phyloP scores from a whole-genome alignment of 495 filamentous ascomycete species.

The Hypoxylon rickii region DNA sequence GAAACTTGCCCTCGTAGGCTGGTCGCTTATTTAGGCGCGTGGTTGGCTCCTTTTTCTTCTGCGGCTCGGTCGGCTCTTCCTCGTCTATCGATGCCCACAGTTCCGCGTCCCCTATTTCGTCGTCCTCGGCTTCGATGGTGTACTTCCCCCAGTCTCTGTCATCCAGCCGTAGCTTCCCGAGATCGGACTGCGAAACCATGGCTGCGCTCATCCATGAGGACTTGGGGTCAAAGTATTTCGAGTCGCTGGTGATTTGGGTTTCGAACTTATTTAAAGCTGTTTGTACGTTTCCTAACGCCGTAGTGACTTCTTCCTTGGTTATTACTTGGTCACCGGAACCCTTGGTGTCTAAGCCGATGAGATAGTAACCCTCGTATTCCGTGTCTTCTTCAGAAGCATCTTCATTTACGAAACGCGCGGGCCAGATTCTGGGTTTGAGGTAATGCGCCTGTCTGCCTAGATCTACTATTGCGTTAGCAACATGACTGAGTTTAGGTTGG shows the following conservation, averaged over 20 bases:
- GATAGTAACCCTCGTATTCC: slow-evolving; percentile 59
- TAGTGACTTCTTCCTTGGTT: slow-evolving; percentile 37
- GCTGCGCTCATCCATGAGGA: slow-evolving; percentile 53
- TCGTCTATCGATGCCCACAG: slow-evolving; percentile 26
- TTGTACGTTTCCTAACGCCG: slow-evolving; percentile 42
- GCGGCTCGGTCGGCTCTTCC: slow-evolving; percentile 3
- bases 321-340: slow-evolving; percentile 3
- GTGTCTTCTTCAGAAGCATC: slow-evolving; percentile 24
- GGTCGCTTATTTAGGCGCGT: slow-evolving; percentile 9
- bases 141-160: slow-evolving; percentile 54
- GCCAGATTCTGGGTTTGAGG: slow-evolving; percentile 60
- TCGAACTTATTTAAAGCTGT: slow-evolving; percentile 53
- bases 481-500: neutral
- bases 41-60: slow-evolving; percentile 23
- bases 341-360: slow-evolving; percentile 57
- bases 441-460: slow-evolving; percentile 50
- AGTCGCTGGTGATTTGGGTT: slow-evolving; percentile 47
- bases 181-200: slow-evolving; percentile 42
- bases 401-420: slow-evolving; percentile 53
- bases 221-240: slow-evolving; percentile 52
- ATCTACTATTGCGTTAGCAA: slow-evolving; percentile 42
- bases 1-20: slow-evolving; percentile 41
- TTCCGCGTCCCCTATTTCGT: slow-evolving; percentile 32
- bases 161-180: slow-evolving; percentile 50
- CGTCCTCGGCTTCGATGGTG: slow-evolving; percentile 38